A percentile compares a stretch with the other conserved stretches of the same genome.
Evolutionary conservation across 2,329 filamentous ascomycete genomes (phyloP).

Genomic region (Stagonosporopsis rhizophila): DNA sequence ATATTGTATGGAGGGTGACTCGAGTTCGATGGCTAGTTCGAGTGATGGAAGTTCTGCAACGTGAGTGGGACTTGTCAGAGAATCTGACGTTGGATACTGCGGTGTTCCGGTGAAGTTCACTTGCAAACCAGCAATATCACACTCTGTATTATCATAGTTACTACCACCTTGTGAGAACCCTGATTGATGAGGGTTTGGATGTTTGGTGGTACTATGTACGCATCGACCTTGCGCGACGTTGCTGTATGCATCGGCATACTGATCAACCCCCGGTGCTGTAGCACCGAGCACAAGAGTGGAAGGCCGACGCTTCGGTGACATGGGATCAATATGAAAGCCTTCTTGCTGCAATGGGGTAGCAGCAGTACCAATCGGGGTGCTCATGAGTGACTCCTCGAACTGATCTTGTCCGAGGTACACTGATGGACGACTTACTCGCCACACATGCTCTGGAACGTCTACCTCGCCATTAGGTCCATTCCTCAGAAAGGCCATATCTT

Average conservation of each 20-base stretch:
- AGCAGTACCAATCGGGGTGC: constrained; percentile 25
- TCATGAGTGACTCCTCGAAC: constrained; percentile 3
- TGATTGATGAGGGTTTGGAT: neutral
- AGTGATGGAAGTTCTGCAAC: neutral
- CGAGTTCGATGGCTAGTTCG: neutral
- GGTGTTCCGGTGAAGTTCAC: neutral
- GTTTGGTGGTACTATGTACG: neutral
- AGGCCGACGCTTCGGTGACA: neutral
- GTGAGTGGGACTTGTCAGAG: neutral
- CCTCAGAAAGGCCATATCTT: neutral
- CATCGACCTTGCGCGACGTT: neutral
- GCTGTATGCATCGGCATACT: neutral
- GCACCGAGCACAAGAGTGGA: neutral
- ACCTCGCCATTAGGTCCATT: neutral
- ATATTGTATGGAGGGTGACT: neutral
- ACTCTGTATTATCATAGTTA: neutral
- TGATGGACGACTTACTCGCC: constrained; percentile 24
- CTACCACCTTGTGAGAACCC: neutral
- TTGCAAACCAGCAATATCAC: neutral
- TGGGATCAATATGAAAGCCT: neutral
- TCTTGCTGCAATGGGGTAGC: neutral
- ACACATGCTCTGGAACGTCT: constrained; percentile 25
- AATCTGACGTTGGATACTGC: neutral
- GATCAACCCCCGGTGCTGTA: neutral
- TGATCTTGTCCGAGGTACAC: neutral